Evolutionary conservation across 2,329 filamentous ascomycete genomes (phyloP).

Genomic region (Ascochyta fabae): DNA sequence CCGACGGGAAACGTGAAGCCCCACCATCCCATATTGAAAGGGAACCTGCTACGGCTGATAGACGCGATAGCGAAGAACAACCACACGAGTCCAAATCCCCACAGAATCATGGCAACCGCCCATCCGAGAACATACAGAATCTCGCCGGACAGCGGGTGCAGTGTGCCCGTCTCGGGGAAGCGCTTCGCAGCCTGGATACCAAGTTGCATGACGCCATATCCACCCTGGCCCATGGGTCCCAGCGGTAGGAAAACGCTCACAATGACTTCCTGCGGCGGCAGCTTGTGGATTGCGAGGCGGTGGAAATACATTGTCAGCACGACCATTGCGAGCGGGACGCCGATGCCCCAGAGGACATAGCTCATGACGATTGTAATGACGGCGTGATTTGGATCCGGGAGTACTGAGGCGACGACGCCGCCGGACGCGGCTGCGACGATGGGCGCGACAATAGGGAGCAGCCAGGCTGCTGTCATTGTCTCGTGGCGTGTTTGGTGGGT

Average conservation of each 20-base stretch:
- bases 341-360: slow-evolving; percentile 73
- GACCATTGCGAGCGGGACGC: slow-evolving; percentile 64
- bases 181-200: slow-evolving; percentile 53
- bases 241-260: slow-evolving; percentile 72
- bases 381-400: slow-evolving; percentile 62
- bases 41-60: slow-evolving; percentile 55
- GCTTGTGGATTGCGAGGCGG: slow-evolving; percentile 69
- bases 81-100: slow-evolving; percentile 63
- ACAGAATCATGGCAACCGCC: slow-evolving; percentile 58
- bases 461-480: slow-evolving; percentile 67
- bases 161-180: slow-evolving; percentile 47
- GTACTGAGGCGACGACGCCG: slow-evolving; percentile 64
- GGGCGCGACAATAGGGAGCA: slow-evolving; percentile 70
- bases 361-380: slow-evolving; percentile 66
- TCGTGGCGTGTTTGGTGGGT: slow-evolving; percentile 34
- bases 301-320: slow-evolving; percentile 73
- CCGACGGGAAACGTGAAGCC: slow-evolving; percentile 66
- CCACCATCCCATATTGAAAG: slow-evolving; percentile 70
- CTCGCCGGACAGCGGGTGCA: slow-evolving; percentile 54
- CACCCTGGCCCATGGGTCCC: slow-evolving; percentile 70
- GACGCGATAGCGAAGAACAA: slow-evolving; percentile 60
- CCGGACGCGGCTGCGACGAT: slow-evolving; percentile 71
- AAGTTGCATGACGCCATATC: slow-evolving; percentile 63
- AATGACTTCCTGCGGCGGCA: slow-evolving; percentile 70
- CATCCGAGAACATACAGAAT: slow-evolving; percentile 66